A percentile compares a stretch with the other conserved stretches of the same genome.
phyloP scores from a whole-genome alignment of 169 alveolate species.

The Cryptosporidium felis region DNA sequence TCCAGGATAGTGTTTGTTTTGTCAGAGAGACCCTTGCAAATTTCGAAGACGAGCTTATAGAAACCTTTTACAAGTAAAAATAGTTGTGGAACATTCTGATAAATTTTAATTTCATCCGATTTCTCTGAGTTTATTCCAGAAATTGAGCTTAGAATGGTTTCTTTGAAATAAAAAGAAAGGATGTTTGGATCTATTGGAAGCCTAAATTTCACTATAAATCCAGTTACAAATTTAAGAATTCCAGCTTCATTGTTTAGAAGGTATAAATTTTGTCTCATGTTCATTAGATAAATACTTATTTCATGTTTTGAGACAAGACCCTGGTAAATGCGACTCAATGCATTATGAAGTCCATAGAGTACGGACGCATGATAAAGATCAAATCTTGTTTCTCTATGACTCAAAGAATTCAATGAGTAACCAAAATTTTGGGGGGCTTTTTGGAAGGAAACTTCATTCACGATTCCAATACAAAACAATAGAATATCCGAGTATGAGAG shows the following conservation, averaged over 20 bases:
- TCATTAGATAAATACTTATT: neutral
- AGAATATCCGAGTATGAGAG: neutral
- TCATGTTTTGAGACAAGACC: neutral
- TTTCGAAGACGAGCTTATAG: neutral
- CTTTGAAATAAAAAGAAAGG: conserved; percentile 15
- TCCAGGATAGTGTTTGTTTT: neutral
- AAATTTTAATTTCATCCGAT: neutral
- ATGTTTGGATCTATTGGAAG: conserved; percentile 48
- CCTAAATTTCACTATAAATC: neutral
- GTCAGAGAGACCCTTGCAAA: neutral
- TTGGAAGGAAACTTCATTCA: conserved; percentile 4
- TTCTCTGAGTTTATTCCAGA: neutral
- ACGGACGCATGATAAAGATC: neutral
- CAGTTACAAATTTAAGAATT: neutral
- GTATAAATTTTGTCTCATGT: conserved; percentile 10
- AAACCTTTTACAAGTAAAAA: conserved; percentile 4
- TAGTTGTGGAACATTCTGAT: conserved; percentile 40
- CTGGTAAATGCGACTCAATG: neutral
- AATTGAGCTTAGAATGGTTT: neutral
- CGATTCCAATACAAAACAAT: conserved; percentile 11
- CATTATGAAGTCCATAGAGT: neutral
- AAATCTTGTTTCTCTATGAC: neutral
- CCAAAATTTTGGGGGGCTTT: too few relatives aligned
- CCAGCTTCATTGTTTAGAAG: conserved; percentile 17
- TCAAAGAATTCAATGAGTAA: neutral